These are phyloP conservation scores for Hirsutella rhossiliensis DNA, from an alignment of 2,329 filamentous ascomycete genomes.

Conservation along the genomic window DNA sequence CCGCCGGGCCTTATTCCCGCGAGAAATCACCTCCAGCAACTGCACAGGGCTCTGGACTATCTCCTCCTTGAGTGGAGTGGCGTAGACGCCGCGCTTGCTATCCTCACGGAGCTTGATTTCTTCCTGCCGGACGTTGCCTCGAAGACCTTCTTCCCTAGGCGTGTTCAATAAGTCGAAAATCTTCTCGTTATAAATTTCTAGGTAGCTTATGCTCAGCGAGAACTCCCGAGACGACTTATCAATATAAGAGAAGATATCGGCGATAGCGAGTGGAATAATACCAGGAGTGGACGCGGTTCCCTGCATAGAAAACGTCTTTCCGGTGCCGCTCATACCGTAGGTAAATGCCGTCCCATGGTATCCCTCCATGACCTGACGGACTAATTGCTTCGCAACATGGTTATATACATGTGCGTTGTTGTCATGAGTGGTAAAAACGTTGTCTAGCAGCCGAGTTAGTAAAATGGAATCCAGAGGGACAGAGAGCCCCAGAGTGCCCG, in stretches of 20 bases:
- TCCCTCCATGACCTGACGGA: constrained; percentile 95
- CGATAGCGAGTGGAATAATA: constrained; percentile 93
- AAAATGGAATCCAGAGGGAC: no score
- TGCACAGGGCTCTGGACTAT: constrained; percentile 98
- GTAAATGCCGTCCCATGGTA: constrained; percentile 98
- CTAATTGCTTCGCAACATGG: constrained; percentile 81
- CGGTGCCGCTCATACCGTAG: constrained; percentile 97
- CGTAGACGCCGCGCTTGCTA: constrained; percentile 91
- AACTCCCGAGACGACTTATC: constrained; percentile 95
- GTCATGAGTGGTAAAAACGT: constrained; percentile 89
- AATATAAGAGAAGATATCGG: constrained; percentile 98
- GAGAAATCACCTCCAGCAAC: constrained; percentile 83
- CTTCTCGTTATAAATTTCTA: constrained; percentile 98
- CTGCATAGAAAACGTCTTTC: constrained; percentile 99
- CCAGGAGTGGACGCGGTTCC: constrained; percentile 90
- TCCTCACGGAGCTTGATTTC: constrained; percentile 97
- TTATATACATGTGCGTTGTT: constrained; percentile 95
- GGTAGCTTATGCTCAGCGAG: constrained; percentile 85
- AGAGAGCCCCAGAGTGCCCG: neutral
- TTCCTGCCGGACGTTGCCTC: constrained; percentile 52
- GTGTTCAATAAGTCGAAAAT: constrained; percentile 88
- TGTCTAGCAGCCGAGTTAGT: constrained; percentile 47
- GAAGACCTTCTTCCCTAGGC: constrained; percentile 44
- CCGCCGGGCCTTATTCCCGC: constrained; percentile 80
- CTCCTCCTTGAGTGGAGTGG: constrained; percentile 90